Percentiles rank a stretch among this genome's conserved stretches.
These are phyloP conservation scores for Thraustochytrium striatum DNA, from an alignment of 352 stramenopile species.

Conservation along the genomic window DNA sequence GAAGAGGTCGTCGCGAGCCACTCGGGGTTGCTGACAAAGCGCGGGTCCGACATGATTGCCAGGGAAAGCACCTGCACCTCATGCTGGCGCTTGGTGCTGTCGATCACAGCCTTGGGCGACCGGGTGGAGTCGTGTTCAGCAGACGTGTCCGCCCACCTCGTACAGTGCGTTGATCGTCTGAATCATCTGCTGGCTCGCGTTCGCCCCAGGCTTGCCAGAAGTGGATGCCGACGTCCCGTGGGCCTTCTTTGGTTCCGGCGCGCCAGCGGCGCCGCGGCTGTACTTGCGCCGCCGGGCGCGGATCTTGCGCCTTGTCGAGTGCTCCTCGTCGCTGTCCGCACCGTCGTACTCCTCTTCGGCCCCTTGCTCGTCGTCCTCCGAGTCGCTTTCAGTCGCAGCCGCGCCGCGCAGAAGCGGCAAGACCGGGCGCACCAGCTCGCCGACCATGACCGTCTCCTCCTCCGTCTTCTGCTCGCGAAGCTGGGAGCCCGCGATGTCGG, in stretches of 20 bases:
- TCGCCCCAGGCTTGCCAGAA: background rate
- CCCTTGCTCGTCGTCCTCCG: background rate
- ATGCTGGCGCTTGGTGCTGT: background rate
- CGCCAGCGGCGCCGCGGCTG: background rate
- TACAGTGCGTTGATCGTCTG: slow-evolving; percentile 45
- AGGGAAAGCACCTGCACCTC: slow-evolving; percentile 35
- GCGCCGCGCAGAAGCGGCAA: too few species aligned
- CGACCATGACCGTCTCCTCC: too few species aligned
- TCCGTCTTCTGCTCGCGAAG: background rate
- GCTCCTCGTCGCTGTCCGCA: too few species aligned
- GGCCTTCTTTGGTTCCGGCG: background rate
- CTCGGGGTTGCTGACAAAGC: background rate
- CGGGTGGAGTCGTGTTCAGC: slow-evolving; percentile 4
- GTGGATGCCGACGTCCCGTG: background rate
- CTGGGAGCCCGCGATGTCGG: background rate
- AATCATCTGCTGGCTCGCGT: slow-evolving; percentile 45
- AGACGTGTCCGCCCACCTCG: slow-evolving; percentile 25
- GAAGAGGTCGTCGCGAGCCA: background rate
- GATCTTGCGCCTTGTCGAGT: too few species aligned
- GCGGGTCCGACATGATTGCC: slow-evolving; percentile 32
- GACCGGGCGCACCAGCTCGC: too few species aligned
- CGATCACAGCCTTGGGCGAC: background rate
- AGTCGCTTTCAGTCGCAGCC: background rate
- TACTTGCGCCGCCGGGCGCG: too few species aligned
- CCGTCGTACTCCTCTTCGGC: background rate